Base-by-base conservation (phyloP, 257 asterid genomes). In the Solanum boliviense region DNA sequence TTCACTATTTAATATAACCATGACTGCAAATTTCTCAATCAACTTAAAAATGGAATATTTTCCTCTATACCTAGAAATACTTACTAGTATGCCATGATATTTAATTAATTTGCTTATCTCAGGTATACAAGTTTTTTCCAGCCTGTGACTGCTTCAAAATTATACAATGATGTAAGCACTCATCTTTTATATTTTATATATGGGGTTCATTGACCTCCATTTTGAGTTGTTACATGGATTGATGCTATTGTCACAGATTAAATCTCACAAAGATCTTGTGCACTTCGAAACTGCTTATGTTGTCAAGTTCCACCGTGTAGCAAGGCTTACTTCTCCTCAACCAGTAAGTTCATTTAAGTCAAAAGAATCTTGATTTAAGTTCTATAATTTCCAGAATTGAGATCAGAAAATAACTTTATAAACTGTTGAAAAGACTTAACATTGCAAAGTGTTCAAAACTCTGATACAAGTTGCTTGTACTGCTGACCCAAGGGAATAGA, bases 241-340 rank as follows among this genome's bases (percentile, higher is more conserved):
- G 87, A 84, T 89, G 68, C 81, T 81, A 62, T 88, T 91, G 65
- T 10, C 85, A 75, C 94, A 96, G 99, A 95, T 97, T 87, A 95
- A 95, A 92, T 89, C 98, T 23, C 99, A 97, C 91, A 95, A 94
- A 86, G 99, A 97, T 96, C 98, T 97, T 46, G 89, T 92, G 92
- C 99, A 97, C 93, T 95, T 96, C 85, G 98, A 97, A 96, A 97
- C 99, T 89, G 97, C 99, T 79, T 97, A 97, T 78, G 99, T 97
- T 88, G 99, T 96, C 87, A 97, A 97, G 93, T 92, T 96, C 86
- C 99, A 97, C 87, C 99, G 98, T 31, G 93, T 97, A 67, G 98
- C 99, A 75, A 96, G 93, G 93, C 98, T 95, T 89, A 97, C 99
- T 86, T 90, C 91, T 73, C 90, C 96, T 36, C 98, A 96, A 90